Evolutionary conservation across 495 filamentous ascomycete species (phyloP).

Genomic region (Aeminium ludgeri): DNA sequence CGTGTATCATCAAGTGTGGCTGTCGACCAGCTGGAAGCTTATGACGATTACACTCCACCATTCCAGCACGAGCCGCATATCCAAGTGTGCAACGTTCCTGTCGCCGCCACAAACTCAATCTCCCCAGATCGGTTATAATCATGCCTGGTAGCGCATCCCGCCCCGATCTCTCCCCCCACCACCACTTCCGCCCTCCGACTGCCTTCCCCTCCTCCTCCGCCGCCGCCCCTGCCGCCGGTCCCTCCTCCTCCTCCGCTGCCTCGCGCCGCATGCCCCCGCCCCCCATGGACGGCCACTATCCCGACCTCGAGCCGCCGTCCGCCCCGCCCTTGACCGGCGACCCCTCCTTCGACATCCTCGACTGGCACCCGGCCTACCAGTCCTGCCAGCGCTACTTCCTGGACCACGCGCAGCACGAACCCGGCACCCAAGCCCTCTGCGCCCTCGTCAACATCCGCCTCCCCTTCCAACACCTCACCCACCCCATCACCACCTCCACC

Average conservation of each 20-base stretch:
- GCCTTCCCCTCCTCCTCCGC: too few species aligned
- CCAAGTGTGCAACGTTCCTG: not conserved
- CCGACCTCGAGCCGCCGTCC: not conserved
- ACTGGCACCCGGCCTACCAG: slow-evolving; percentile 87
- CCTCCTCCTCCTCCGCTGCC: too few species aligned
- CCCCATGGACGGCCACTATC: slow-evolving; percentile 6
- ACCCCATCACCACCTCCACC: slow-evolving; percentile 23
- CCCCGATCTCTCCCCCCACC: too few species aligned
- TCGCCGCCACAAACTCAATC: not conserved
- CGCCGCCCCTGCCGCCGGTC: too few species aligned
- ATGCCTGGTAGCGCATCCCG: too few species aligned
- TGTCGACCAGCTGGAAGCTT: not conserved
- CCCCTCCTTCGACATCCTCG: slow-evolving; percentile 61
- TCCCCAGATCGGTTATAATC: not conserved
- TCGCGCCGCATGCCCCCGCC: not conserved
- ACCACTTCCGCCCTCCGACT: not conserved
- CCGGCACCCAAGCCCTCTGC: slow-evolving; percentile 69
- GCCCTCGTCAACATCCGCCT: slow-evolving; percentile 78
- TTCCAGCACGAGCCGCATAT: not conserved
- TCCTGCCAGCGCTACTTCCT: slow-evolving; percentile 87
- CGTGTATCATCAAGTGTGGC: too few species aligned
- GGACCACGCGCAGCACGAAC: slow-evolving; percentile 75
- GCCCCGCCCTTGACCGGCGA: slow-evolving; percentile 14
- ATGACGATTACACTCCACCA: not conserved
- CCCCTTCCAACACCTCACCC: slow-evolving; percentile 42